Evolutionary conservation across 768 basidiomycete species (phyloP), one percentile per base, ranked within the genome.

Genomic region (Pisolithus albus): DNA sequence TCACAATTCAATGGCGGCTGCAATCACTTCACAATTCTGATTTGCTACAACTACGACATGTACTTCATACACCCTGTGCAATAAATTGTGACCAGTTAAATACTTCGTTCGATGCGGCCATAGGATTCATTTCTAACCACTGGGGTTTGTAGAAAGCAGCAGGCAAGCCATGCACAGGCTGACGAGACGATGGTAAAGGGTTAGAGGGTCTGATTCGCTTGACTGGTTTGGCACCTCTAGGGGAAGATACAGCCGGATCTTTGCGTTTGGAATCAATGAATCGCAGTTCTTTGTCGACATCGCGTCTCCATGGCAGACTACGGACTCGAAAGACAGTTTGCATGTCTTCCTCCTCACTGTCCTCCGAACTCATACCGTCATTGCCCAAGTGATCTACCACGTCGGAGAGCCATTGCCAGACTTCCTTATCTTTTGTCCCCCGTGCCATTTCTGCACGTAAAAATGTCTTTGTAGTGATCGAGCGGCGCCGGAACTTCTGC

Each of bases 311-410:
- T 1, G 34, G 37, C 51, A 55, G 43, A 1, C 3, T 2, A 2
- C 18, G 10, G 7, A 36, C 42, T 2, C 42, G 21, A 19, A 50
- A 54, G 3, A 43, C 45, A 0, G 21, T 32, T 36, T 50, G 11
- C 40, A 46, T 50, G 5, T 51, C 45, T 21, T 54, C 15, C 6
- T 55, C 3, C 4, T 40, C 32, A 44, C 54, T 55, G 18, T 55
- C 50, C n/a, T 55, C 34, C 1, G 50, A 55, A 32, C 54, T 55
- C 34, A 42, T 51, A n/a, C 46, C 50, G 48, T 55, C 36, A 18
- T 24, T 55, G 18, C 46, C 50, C 15, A 55, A 18, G 6, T 13
- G 36, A 1, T 2, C 34, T 5, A 54, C 24, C 5, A 54, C 5
- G 5, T 39, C 3, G 8, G 5, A 21, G 28, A 54, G n/a, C 18